A percentile compares a stretch with the other conserved stretches of the same genome.
phyloP scores from a whole-genome alignment of 2,329 filamentous ascomycete species.

The Phaeoacremonium minimum region DNA sequence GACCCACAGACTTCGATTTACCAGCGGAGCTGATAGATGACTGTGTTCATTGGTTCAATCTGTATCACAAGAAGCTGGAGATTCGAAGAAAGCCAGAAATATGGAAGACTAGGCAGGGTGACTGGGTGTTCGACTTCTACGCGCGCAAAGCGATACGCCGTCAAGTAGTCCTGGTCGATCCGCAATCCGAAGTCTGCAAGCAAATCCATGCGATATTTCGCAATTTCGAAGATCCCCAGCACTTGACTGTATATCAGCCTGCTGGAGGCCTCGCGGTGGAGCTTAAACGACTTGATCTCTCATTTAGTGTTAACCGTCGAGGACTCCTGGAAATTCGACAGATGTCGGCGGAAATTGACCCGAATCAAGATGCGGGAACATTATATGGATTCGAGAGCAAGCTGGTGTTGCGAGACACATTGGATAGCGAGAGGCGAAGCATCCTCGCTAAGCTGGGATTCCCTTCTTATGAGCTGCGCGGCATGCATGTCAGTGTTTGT shows the following conservation, averaged over 20 bases:
- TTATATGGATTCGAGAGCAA: conserved; percentile 57
- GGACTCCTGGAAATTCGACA: conserved; percentile 41
- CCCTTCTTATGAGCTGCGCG: conserved; percentile 18
- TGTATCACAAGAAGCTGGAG: conserved; percentile 36
- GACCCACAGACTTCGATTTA: conserved; percentile 34
- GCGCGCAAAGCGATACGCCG: conserved; percentile 12
- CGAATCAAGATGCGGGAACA: conserved; percentile 54
- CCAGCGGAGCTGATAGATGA: conserved; percentile 43
- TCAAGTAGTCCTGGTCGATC: conserved; percentile 37
- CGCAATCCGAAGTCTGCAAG: conserved; percentile 33
- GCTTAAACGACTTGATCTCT: conserved; percentile 46
- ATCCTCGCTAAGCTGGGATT: conserved; percentile 49
- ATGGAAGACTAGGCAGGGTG: conserved; percentile 17
- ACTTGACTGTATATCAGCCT: conserved; percentile 44
- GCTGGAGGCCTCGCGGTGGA: conserved; percentile 34
- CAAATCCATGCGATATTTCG: conserved; percentile 38
- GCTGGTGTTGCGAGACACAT: conserved; percentile 46
- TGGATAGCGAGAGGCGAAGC: conserved; percentile 35
- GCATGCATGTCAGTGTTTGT: conserved; percentile 37
- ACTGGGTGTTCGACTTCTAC: conserved; percentile 29
- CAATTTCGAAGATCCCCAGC: conserved; percentile 38
- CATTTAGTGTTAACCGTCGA: conserved; percentile 42
- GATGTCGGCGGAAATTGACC: conserved; percentile 47
- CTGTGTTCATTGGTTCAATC: conserved; percentile 58
- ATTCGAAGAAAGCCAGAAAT: conserved; percentile 37